Percentiles rank a stretch among this genome's conserved stretches.
These are phyloP conservation scores for Gossypium ekmanianum DNA, from an alignment of 345 rosid species.

Conservation along the genomic window DNA sequence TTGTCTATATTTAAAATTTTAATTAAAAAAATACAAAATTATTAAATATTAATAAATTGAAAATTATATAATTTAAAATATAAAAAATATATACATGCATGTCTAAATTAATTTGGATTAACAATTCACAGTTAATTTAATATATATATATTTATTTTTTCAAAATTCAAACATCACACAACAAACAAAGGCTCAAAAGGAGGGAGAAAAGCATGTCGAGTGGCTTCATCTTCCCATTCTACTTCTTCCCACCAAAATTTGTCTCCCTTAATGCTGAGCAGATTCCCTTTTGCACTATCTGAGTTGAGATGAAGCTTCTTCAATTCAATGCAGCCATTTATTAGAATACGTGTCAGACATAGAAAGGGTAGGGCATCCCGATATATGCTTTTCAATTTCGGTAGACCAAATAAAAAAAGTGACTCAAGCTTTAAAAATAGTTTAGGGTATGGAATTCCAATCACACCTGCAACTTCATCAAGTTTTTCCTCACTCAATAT, in stretches of 20 bases:
- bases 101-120: no score
- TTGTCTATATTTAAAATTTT: no score
- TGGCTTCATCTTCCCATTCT: background rate
- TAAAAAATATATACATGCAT: no score
- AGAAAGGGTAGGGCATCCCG: conserved; percentile 18
- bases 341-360: background rate
- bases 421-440: background rate
- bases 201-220: no score
- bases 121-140: no score
- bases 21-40: no score
- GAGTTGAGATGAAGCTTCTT: conserved; percentile 27
- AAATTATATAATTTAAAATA: no score
- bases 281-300: background rate
- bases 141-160: no score
- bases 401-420: rapidly evolving
- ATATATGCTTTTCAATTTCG: conserved; percentile 14
- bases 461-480: background rate
- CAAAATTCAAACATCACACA: no score
- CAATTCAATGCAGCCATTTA: background rate
- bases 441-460: background rate
- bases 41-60: no score
- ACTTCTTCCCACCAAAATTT: background rate
- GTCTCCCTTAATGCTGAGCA: background rate
- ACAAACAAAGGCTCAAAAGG: no score
- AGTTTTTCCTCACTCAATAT: background rate